Evolutionary conservation across 148 eudicot species (phyloP).

Genomic region (Limonium bicolor): DNA sequence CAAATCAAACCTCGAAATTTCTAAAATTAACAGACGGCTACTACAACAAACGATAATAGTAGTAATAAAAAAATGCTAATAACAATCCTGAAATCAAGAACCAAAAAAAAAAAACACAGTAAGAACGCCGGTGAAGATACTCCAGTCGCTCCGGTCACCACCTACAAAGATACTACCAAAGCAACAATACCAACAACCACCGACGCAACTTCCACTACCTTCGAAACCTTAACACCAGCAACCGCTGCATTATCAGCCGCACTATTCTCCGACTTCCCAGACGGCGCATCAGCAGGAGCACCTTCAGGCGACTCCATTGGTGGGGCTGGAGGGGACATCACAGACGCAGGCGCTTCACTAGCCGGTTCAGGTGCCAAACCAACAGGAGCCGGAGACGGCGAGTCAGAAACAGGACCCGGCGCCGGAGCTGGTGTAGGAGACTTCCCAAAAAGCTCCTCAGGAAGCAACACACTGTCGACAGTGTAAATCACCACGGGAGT

Average conservation of each 20-base stretch:
- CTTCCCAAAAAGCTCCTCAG: slow-evolving; percentile 29
- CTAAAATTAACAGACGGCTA: too few species aligned
- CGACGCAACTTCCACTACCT: too few species aligned
- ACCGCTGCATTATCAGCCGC: slow-evolving; percentile 17
- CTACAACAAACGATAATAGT: too few species aligned
- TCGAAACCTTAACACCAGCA: too few species aligned
- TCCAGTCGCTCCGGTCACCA: too few species aligned
- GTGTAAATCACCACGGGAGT: slow-evolving; percentile 34
- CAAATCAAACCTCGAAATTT: too few species aligned
- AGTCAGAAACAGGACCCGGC: slow-evolving; percentile 24
- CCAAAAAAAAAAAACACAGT: too few species aligned
- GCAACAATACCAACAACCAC: too few species aligned
- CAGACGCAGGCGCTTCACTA: slow-evolving; percentile 6
- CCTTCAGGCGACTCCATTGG: slow-evolving; percentile 13
- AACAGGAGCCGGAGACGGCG: slow-evolving; percentile 25
- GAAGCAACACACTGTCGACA: slow-evolving; percentile 49
- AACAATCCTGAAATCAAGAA: too few species aligned
- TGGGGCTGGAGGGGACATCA: slow-evolving; percentile 9
- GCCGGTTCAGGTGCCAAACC: slow-evolving; percentile 6
- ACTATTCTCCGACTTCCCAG: slow-evolving; percentile 14
- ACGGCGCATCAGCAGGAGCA: slow-evolving; percentile 25
- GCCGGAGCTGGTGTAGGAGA: slow-evolving; percentile 40
- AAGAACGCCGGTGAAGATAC: too few species aligned
- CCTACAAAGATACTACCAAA: too few species aligned
- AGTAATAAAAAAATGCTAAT: too few species aligned